Conservation (phyloP, 352 stramenopile species). For the Globisporangium radiosum region DNA sequence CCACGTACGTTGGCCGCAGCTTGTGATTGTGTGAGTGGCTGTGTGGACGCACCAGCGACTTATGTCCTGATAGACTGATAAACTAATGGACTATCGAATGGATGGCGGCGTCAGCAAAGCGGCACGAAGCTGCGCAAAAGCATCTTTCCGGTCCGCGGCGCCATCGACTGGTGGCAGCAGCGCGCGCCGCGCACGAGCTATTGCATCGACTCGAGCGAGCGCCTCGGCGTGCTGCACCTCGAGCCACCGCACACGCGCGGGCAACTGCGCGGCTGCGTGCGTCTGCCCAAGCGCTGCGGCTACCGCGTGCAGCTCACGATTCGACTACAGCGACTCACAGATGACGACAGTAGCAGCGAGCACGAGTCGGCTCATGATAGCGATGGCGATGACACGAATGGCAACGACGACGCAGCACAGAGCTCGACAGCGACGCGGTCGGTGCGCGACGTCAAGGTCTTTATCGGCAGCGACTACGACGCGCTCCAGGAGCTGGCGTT, state of each 20-base stretch:
- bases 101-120: conserved; percentile 29
- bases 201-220: too few species aligned
- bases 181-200: conserved; percentile 25
- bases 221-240: conserved; percentile 2
- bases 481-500: conserved; percentile 42
- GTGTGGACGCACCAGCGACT: too few species aligned
- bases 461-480: conserved; percentile 51
- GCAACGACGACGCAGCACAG: neutral
- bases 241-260: conserved; percentile 13
- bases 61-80: too few species aligned
- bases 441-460: conserved; percentile 27
- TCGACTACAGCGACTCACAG: neutral
- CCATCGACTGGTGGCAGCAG: conserved; percentile 60
- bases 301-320: conserved; percentile 37
- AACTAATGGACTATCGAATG: too few species aligned
- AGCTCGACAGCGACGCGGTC: neutral
- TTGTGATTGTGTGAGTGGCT: too few species aligned
- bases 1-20: conserved; percentile 25
- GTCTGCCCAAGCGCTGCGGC: conserved; percentile 45
- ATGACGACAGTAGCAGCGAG: too few species aligned
- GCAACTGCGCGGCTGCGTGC: conserved; percentile 25
- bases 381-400: neutral
- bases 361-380: too few species aligned
- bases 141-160: conserved; percentile 53
- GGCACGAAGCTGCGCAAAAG: conserved; percentile 35